phyloP scores from a whole-genome alignment of 495 filamentous ascomycete species.

The Ramalina peruviana region DNA sequence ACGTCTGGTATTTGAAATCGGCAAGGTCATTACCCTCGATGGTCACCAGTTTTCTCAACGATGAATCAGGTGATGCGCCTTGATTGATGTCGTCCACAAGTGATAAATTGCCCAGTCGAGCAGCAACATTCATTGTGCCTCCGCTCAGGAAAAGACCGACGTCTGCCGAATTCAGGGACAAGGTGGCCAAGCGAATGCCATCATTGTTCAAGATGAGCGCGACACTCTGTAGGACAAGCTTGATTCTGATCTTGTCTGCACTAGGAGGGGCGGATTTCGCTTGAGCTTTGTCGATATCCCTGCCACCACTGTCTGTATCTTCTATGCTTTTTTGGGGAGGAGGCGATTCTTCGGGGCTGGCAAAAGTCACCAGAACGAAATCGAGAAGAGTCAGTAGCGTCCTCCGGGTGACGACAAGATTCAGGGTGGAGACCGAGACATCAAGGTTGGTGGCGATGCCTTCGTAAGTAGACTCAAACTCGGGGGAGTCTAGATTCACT shows the following conservation, averaged over 20 bases:
- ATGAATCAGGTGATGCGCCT: slow-evolving; percentile 65
- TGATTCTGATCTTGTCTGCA: slow-evolving; percentile 60
- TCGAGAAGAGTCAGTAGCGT: slow-evolving; percentile 91
- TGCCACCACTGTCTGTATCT: slow-evolving; percentile 24
- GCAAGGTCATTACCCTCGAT: slow-evolving; percentile 93
- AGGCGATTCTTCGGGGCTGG: slow-evolving; percentile 45
- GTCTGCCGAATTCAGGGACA: slow-evolving; percentile 82
- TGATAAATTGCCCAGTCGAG: slow-evolving; percentile 72
- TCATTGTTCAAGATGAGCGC: slow-evolving; percentile 95
- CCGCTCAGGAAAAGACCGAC: slow-evolving; percentile 81
- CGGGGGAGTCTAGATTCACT: slow-evolving; percentile 82
- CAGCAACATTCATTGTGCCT: slow-evolving; percentile 69
- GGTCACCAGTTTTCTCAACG: slow-evolving; percentile 73
- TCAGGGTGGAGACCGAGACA: slow-evolving; percentile 86
- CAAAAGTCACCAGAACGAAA: slow-evolving; percentile 90
- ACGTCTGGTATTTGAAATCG: slow-evolving; percentile 97
- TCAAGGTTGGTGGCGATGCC: slow-evolving; percentile 87
- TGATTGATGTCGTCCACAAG: slow-evolving; percentile 90
- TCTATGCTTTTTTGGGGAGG: slow-evolving; percentile 33
- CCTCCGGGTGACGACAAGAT: slow-evolving; percentile 82
- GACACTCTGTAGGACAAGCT: slow-evolving; percentile 85
- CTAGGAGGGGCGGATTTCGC: slow-evolving; percentile 17
- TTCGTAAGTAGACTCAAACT: slow-evolving; percentile 82
- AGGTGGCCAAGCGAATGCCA: slow-evolving; percentile 81
- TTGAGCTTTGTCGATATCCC: slow-evolving; percentile 13